Percentiles rank a stretch among this genome's conserved stretches.
phyloP scores from a whole-genome alignment of 2,329 filamentous ascomycete species.

The Lachnellula suecica region DNA sequence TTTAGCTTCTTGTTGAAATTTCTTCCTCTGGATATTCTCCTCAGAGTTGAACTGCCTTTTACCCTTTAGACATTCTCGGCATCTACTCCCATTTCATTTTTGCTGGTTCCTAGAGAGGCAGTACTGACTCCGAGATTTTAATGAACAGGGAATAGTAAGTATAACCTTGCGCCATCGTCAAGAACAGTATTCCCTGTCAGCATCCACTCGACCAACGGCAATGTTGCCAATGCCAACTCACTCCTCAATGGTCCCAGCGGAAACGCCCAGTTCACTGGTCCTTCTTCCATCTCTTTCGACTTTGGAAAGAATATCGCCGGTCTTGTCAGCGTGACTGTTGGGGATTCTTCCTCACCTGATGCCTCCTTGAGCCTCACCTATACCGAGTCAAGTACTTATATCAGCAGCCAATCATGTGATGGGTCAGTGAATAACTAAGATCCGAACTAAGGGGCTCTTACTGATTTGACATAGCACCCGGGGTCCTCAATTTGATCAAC shows the following conservation, averaged over 20 bases:
- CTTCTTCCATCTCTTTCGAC: conserved; percentile 38
- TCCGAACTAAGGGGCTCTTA: no score
- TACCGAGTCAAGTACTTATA: conserved; percentile 44
- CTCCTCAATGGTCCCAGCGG: conserved; percentile 6
- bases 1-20: no score
- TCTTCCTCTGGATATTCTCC: no score
- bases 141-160: conserved; percentile 5
- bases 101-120: no score
- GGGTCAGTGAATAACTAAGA: no score
- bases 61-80: no score
- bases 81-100: no score
- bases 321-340: conserved; percentile 35
- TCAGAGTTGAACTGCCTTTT: no score
- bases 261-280: conserved; percentile 22
- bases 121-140: no score
- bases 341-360: conserved; percentile 19
- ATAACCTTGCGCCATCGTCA: conserved; percentile 34
- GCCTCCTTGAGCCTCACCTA: conserved; percentile 40
- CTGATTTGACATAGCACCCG: no score
- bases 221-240: conserved; percentile 25
- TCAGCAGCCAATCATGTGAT: conserved; percentile 45
- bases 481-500: conserved; percentile 45
- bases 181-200: conserved; percentile 27
- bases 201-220: conserved; percentile 32
- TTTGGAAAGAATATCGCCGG: conserved; percentile 40